Evolutionary conservation across 1,284 basidiomycete species (phyloP), one percentile per base, ranked within the genome.

Genomic region (Ustilago loliicola): DNA sequence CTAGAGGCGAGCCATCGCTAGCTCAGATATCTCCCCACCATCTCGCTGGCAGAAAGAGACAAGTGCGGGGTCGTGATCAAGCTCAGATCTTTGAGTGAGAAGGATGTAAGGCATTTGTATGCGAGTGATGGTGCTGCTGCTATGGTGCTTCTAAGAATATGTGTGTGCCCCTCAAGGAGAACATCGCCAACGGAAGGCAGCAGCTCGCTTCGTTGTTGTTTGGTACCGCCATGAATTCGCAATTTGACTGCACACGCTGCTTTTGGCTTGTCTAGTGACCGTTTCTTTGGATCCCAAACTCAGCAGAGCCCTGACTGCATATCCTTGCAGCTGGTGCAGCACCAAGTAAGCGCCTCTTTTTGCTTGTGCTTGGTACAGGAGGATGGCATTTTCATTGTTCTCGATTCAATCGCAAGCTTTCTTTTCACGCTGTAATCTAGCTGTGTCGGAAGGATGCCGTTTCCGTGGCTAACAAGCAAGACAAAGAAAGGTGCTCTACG

Each of bases 61-160:
- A 40, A 40, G 38, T 19, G 15, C 17, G 15, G 6, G 38, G 17
- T 40, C 38, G 11, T 6, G 17, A 19, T 19, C 11, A 40, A 19
- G 19, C 15, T n/a, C n/a, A n/a, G n/a, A n/a, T n/a, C n/a, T n/a
- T n/a, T n/a, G 17, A 40, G 17, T 17, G 38, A 7, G 17, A 40
- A 40, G 13, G 11, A 40, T 7, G 32, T 34, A 11, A 34, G 7
- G 11, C 32, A 34, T 5, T 34, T 11, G 11, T 7, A 11, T 34
- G 32, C 32, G 11, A 34, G 32, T 25, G 48, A 27, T 29, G 48
- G 21, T 25, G 21, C 48, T 51, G 23, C 42, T 45, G 7, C 42
- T 17, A 9, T 45, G 29, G 25, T 38, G 55, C 55, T 57, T 57
- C 40, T 57, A 29, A 55, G 53, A 55, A 55, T 55, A 32, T 53